Conservation (phyloP, 176 grass and related monocot species). For the Dactylis glomerata region DNA sequence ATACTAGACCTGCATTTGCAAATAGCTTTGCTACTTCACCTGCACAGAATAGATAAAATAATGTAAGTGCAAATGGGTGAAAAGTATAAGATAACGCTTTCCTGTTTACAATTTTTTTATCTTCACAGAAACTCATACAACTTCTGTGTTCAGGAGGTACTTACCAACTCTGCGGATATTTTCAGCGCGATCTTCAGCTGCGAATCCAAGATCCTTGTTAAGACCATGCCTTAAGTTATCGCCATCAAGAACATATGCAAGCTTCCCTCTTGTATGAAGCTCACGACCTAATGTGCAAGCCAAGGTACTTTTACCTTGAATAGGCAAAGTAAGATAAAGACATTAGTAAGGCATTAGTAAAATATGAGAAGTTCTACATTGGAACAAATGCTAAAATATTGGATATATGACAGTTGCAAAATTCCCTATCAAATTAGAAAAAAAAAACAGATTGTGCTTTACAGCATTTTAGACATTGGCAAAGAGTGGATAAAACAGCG, state of each 20-base stretch:
- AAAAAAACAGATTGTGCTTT: neutral
- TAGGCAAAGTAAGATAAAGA: neutral
- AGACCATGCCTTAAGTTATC: constrained; percentile 95
- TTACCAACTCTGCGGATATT: constrained; percentile 92
- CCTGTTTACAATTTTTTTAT: neutral
- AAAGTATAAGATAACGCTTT: neutral
- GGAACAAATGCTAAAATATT: neutral
- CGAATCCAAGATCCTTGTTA: constrained; percentile 92
- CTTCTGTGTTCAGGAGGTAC: neutral
- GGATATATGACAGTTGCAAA: neutral
- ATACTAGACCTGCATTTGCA: constrained; percentile 86
- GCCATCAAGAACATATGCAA: constrained; percentile 87
- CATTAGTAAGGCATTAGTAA: neutral
- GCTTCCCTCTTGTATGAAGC: constrained; percentile 76
- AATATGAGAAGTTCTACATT: neutral
- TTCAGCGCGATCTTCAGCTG: constrained; percentile 78
- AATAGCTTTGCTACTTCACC: constrained; percentile 98
- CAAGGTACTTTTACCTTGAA: constrained; percentile 89
- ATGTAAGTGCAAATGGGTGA: neutral
- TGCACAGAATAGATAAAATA: constrained; percentile 34
- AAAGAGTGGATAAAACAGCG: neutral
- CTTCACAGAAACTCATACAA: neutral
- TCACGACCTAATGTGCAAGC: constrained; percentile 76
- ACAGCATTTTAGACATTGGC: neutral
- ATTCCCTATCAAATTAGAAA: neutral